Evolutionary conservation across 495 filamentous ascomycete species (phyloP).

Genomic region (Penicillium samsonianum): DNA sequence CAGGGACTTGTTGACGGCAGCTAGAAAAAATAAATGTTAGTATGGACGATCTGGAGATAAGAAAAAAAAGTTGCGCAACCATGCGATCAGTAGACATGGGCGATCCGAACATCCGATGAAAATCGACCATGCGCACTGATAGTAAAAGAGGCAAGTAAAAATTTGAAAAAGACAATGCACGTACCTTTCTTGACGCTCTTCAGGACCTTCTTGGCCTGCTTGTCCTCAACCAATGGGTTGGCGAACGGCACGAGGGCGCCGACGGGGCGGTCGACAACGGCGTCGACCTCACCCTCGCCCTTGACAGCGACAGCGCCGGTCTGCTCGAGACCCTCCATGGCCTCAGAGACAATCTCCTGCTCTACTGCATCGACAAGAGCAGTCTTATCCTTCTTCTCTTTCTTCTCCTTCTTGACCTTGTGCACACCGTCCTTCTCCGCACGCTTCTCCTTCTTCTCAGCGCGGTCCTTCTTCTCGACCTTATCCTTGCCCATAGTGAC

Average conservation of each 20-base stretch:
- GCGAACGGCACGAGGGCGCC: conserved; percentile 92
- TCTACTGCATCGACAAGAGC: conserved; percentile 61
- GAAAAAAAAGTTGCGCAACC: conserved; percentile 12
- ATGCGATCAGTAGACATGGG: neutral
- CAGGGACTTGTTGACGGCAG: conserved; percentile 87
- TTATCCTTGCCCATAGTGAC: conserved; percentile 57
- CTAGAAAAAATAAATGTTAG: conserved; percentile 47
- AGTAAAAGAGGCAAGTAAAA: neutral
- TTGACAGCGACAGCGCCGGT: conserved; percentile 40
- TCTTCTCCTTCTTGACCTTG: conserved; percentile 64
- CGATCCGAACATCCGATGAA: conserved; percentile 2
- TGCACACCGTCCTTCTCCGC: conserved; percentile 73
- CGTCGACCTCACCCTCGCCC: conserved; percentile 47
- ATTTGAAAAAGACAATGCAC: conserved; percentile 14
- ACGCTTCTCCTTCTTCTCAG: conserved; percentile 79
- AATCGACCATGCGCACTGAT: conserved; percentile 2
- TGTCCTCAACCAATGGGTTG: conserved; percentile 85
- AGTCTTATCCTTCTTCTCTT: conserved; percentile 71
- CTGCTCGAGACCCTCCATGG: conserved; percentile 54
- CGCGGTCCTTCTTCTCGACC: conserved; percentile 67
- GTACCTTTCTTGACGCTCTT: conserved; percentile 93
- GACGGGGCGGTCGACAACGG: conserved; percentile 55
- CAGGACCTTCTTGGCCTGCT: conserved; percentile 86
- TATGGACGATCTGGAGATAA: conserved; percentile 6
- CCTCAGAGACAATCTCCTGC: conserved; percentile 59